Evolutionary conservation across 371 early-diverging fungal species (phyloP), one percentile per base, ranked within the genome.

Genomic region (Lichtheimia ramosa): DNA sequence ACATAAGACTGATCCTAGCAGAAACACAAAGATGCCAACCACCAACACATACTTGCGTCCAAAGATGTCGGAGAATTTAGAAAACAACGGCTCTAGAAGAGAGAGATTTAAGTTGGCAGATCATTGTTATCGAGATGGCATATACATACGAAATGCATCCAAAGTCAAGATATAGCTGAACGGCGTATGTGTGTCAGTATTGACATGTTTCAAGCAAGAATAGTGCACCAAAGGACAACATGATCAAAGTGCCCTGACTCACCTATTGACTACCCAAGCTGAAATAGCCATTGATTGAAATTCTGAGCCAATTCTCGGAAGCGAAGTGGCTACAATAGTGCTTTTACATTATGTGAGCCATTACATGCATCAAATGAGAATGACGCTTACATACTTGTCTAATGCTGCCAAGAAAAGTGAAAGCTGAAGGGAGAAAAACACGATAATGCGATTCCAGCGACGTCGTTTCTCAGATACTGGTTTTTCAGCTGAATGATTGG

Each of bases 351-450:
- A 2, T 4, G 15, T 13, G 39, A 25, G 8, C 34, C 21, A 59
- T 24, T 54, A 23, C 18, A 28, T 25, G 15, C 7, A 13, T 21
- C 18, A 21, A 13, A 14, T 3, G n/a, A 16, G 42, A 10, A 27
- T n/a, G 13, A 3, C 12, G 34, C 49, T 68, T 74, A n/a, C n/a
- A n/a, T n/a, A 75, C 79, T 68, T 83, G 65, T 92, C 93, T 46
- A 92, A 74, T 55, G 89, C 90, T 24, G 89, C 90, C 58, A 94
- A 79, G 66, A 94, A 91, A 5, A 89, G 62, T 0, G 86, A 77
- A 54, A 89, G 62, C 18, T 81, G 81, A 27, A 89, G 67, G 42
- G 81, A 78, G 25, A 82, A 42, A 60, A 80, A 79, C 5, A 53
- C 25, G 13, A 53, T 53, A 42, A 59, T 59, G n/a, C 53, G 51